Percentiles rank a stretch among this genome's conserved stretches.
These are phyloP conservation scores for Berkeleyomyces basicola DNA, from an alignment of 2,329 filamentous ascomycete genomes.

Conservation along the genomic window DNA sequence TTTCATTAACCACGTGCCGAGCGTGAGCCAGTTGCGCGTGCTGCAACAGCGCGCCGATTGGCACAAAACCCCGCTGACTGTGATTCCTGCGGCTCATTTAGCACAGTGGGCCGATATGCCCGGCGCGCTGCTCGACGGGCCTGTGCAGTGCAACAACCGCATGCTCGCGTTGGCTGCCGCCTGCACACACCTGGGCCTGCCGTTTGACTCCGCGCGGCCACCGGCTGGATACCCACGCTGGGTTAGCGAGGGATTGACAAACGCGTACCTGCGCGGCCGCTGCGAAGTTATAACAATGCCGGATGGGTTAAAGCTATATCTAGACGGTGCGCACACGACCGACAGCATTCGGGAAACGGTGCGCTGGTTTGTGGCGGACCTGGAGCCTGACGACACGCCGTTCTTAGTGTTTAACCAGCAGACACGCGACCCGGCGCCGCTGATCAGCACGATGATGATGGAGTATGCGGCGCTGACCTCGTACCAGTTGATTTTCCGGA, in stretches of 20 bases:
- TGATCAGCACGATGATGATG: slow-evolving; percentile 46
- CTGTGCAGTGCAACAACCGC: slow-evolving; percentile 43
- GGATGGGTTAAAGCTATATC: slow-evolving; percentile 49
- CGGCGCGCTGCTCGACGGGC: slow-evolving; percentile 27
- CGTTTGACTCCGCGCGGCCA: slow-evolving; percentile 1
- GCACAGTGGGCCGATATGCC: slow-evolving; percentile 26
- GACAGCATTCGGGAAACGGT: slow-evolving; percentile 67
- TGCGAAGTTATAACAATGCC: slow-evolving; percentile 47
- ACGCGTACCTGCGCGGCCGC: slow-evolving; percentile 55
- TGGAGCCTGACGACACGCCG: slow-evolving; percentile 21
- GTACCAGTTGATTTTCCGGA: slow-evolving; percentile 38
- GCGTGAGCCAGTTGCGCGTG: slow-evolving; percentile 28
- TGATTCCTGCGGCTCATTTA: slow-evolving; percentile 25
- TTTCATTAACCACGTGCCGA: slow-evolving; percentile 21
- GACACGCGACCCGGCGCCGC: slow-evolving; percentile 53
- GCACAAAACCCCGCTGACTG: slow-evolving; percentile 31
- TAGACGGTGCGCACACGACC: slow-evolving; percentile 77
- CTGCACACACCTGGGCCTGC: slow-evolving; percentile 34
- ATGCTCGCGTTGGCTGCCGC: slow-evolving; percentile 40
- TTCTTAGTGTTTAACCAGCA: slow-evolving; percentile 87
- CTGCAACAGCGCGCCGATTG: slow-evolving; percentile 42
- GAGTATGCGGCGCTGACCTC: slow-evolving; percentile 30
- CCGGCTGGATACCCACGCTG: slow-evolving; percentile 18
- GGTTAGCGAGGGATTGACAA: slow-evolving; percentile 48
- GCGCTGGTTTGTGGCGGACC: slow-evolving; percentile 51